phyloP scores from a whole-genome alignment of 371 early-diverging fungal genomes.

The Circinella minor region DNA sequence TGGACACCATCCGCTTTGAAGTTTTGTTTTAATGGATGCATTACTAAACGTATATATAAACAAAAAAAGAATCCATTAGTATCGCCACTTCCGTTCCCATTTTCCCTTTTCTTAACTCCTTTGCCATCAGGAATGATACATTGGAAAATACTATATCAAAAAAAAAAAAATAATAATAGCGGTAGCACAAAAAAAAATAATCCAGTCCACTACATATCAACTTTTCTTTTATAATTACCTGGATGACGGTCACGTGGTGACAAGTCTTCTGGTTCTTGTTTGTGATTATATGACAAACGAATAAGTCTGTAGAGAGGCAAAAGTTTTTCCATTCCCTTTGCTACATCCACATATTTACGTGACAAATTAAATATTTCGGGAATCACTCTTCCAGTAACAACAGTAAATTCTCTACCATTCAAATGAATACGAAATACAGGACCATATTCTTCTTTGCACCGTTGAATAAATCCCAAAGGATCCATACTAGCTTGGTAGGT shows the following conservation, averaged over 20 bases:
- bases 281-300: conserved; percentile 13
- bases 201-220: too few species aligned
- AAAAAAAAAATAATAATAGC: neutral
- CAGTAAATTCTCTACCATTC: conserved; percentile 4
- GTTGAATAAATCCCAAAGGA: neutral
- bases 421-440: conserved; percentile 11
- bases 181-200: too few species aligned
- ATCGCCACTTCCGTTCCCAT: too few species aligned
- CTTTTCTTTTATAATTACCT: neutral
- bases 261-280: neutral
- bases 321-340: conserved; percentile 17
- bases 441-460: conserved; percentile 11
- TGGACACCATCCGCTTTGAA: conserved; percentile 32
- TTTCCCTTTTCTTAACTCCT: too few species aligned
- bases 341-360: neutral
- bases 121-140: too few species aligned
- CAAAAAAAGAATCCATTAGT: too few species aligned
- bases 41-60: conserved; percentile 3
- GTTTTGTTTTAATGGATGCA: conserved; percentile 35
- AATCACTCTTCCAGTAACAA: conserved; percentile 13
- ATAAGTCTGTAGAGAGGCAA: conserved; percentile 10
- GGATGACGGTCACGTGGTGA: conserved; percentile 14
- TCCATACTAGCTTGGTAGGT: neutral
- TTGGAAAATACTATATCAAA: too few species aligned
- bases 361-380: neutral